Base-by-base conservation (phyloP, 257 asterid genomes). In the Fraxinus americana region DNA sequence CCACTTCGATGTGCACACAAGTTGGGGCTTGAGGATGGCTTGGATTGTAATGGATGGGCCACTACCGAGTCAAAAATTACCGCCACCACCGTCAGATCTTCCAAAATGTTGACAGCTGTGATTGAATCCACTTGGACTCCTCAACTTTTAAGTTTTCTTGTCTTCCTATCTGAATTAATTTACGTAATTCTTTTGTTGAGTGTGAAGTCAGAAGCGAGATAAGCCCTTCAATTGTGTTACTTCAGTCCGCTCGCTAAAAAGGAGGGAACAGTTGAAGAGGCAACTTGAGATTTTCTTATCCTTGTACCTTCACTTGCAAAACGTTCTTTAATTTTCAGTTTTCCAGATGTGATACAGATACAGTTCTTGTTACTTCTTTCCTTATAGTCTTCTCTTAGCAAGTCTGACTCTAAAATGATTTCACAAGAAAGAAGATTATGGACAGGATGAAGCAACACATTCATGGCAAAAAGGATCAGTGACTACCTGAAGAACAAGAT, bases 1-100 rank as follows among this genome's bases (percentile, higher is more conserved):
- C 78, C 97, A 89, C 79, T 84, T 88, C 59, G 92, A 89, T 0
- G 81, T 84, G 43, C 97, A 91, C 84, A 90, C 91, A 36, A 89
- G 92, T 54, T 90, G 94, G 94, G 94, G 94, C 21, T 71, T 88
- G 87, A 90, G 83, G 77, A 89, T 89, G 97, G 91, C 93, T 23
- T 91, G 94, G 94, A 74, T 88, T 14, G 94, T 89, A 12, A 69
- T 76, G 77, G 93, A 91, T 30, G 92, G 94, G 36, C 38, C 57
- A 29, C 81, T 81, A n/a, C 80, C 89, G 7, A 85, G 68, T 75
- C 92, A 91, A 73, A 86, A 74, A 59, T 25, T 91, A 34, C 96
- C 90, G 23, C 90, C 92, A 67, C 96, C 94, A 2, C 97, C 97
- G 0, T 80, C 87, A 9, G 94, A 91, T 87, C 92, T 91, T 82